A percentile compares a stretch with the other conserved stretches of the same genome.
phyloP scores from a whole-genome alignment of 2,329 filamentous ascomycete species.

The Mariannaea elegans region DNA sequence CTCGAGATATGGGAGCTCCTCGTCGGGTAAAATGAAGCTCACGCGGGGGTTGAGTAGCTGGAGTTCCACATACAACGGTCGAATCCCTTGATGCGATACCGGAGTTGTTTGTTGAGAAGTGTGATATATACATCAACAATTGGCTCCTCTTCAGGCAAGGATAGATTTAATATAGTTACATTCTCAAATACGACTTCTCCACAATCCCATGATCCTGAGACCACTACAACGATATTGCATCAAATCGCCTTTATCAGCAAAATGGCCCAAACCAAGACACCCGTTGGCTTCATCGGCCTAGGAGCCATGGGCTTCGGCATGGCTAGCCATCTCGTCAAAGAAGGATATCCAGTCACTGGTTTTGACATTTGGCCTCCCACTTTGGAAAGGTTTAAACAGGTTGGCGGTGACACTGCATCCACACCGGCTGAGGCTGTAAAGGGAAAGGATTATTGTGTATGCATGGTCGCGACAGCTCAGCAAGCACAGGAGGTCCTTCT shows the following conservation, averaged over 20 bases:
- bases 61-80: background rate
- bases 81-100: conserved; percentile 12
- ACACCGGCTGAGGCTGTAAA: conserved; percentile 16
- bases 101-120: conserved; percentile 3
- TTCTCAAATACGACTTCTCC: too few species aligned
- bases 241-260: background rate
- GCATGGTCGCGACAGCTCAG: conserved; percentile 28
- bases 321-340: conserved; percentile 22
- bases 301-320: conserved; percentile 34
- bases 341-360: conserved; percentile 25
- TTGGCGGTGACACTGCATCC: conserved; percentile 10
- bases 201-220: background rate
- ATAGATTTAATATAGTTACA: background rate
- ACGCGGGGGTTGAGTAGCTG: background rate
- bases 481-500: conserved; percentile 25
- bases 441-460: conserved; percentile 18
- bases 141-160: background rate
- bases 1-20: background rate
- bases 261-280: conserved; percentile 18
- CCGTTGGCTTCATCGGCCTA: conserved; percentile 28
- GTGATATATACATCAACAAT: conserved; percentile 16
- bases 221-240: background rate
- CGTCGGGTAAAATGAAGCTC: background rate
- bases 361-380: conserved; percentile 25
- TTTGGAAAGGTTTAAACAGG: conserved; percentile 11